Percentiles rank a stretch among this genome's conserved stretches.
Conservation (phyloP, 2,329 filamentous ascomycete genomes). For the Ceratocystis albifundus region DNA sequence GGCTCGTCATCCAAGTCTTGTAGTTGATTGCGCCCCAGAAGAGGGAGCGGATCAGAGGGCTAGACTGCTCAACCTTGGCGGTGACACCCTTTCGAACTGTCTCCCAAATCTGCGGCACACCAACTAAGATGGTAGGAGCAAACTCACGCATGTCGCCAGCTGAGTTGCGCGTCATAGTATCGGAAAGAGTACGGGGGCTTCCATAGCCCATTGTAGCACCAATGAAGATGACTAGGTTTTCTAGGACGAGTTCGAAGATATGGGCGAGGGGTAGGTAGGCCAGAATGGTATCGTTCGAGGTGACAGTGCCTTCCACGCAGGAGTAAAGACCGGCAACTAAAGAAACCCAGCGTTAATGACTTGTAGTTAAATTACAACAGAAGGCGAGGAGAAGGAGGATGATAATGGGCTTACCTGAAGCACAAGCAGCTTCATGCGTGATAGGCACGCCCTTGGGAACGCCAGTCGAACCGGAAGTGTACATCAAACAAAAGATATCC, state of each 20-base stretch:
- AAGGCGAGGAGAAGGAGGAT: neutral
- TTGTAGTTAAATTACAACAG: conserved; percentile 22
- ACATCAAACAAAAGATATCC: conserved; percentile 75
- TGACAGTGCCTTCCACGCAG: conserved; percentile 67
- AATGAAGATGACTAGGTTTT: conserved; percentile 80
- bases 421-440: conserved; percentile 67
- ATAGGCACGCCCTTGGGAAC: conserved; percentile 80
- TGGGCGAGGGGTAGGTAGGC: conserved; percentile 91
- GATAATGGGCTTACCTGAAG: conserved; percentile 44
- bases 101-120: conserved; percentile 95
- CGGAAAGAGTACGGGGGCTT: conserved; percentile 77
- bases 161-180: conserved; percentile 76
- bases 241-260: conserved; percentile 92
- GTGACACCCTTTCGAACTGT: conserved; percentile 92
- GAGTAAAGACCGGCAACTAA: conserved; percentile 65
- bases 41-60: conserved; percentile 58
- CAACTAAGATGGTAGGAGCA: conserved; percentile 77
- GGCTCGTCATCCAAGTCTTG: conserved; percentile 47
- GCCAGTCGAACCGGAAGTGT: conserved; percentile 82
- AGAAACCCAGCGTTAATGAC: conserved; percentile 22
- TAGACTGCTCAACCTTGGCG: conserved; percentile 60
- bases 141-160: conserved; percentile 89
- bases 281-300: conserved; percentile 65
- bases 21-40: conserved; percentile 58
- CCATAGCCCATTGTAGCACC: conserved; percentile 91